Evolutionary conservation across 306 rosid species (phyloP).

Genomic region (Citrullus amarus): DNA sequence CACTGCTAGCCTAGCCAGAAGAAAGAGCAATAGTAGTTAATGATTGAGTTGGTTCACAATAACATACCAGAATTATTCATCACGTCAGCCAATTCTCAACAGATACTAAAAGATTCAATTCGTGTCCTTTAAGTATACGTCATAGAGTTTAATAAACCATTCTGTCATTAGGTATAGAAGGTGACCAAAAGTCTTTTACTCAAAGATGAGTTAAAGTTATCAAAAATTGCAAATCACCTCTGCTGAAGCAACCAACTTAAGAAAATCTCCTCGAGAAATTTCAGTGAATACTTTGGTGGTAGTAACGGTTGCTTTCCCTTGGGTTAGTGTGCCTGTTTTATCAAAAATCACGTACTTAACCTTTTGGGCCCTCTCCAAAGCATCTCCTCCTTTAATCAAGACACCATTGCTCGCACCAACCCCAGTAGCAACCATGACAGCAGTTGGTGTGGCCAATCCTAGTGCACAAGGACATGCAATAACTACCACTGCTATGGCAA

Average conservation of each 20-base stretch:
- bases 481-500: constrained; percentile 89
- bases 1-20: constrained; percentile 74
- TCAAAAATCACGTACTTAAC: constrained; percentile 81
- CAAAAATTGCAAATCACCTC: constrained; percentile 50
- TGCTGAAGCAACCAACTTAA: constrained; percentile 91
- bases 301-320: constrained; percentile 81
- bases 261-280: constrained; percentile 90
- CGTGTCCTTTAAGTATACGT: background rate
- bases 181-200: background rate
- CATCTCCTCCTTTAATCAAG: constrained; percentile 95
- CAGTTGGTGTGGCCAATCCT: constrained; percentile 99
- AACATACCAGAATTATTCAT: background rate
- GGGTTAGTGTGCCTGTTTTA: constrained; percentile 96
- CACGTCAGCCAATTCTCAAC: background rate
- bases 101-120: background rate
- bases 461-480: constrained; percentile 99
- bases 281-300: constrained; percentile 63
- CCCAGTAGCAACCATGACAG: constrained; percentile 99
- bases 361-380: constrained; percentile 90
- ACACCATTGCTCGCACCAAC: constrained; percentile 98
- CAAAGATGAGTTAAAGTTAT: background rate
- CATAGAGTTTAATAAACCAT: no score
- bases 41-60: background rate
- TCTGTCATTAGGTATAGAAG: background rate
- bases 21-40: background rate